Conservation (phyloP, 768 basidiomycete species). For the Collybia nuda region DNA sequence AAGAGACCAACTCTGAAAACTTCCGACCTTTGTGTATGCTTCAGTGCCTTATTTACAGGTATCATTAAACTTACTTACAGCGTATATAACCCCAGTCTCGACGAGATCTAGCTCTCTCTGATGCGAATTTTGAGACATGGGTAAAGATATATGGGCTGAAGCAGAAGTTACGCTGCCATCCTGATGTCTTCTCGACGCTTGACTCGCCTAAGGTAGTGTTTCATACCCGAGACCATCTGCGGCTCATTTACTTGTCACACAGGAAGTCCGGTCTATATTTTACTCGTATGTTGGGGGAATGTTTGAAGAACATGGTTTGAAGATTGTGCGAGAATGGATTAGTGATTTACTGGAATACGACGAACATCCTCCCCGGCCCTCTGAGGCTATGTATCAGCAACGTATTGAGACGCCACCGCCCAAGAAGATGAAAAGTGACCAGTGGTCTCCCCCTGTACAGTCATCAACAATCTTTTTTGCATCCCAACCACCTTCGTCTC, state of each 20-base stretch:
- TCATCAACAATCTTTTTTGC: constrained; percentile 29
- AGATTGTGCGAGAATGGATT: constrained; percentile 58
- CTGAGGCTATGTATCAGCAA: constrained; percentile 11
- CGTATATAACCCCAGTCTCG: constrained; percentile 20
- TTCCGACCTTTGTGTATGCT: constrained; percentile 51
- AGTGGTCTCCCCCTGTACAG: constrained; percentile 18
- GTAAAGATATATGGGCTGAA: constrained; percentile 44
- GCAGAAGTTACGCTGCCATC: constrained; percentile 47
- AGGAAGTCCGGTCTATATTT: constrained; percentile 62
- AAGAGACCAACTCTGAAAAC: constrained; percentile 50
- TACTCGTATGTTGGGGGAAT: constrained; percentile 69
- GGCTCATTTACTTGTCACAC: constrained; percentile 11
- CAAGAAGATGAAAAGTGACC: constrained; percentile 43
- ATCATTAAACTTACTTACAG: constrained; percentile 1
- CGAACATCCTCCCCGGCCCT: constrained; percentile 5
- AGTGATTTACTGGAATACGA: constrained; percentile 30
- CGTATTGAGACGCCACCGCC: constrained; percentile 28
- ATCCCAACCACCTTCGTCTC: constrained; percentile 30
- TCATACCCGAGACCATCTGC: constrained; percentile 5
- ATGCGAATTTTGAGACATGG: constrained; percentile 47
- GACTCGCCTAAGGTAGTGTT: constrained; percentile 39
- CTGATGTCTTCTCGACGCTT: constrained; percentile 32
- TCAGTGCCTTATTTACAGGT: neutral
- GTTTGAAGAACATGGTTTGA: constrained; percentile 52
- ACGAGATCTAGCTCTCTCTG: constrained; percentile 35